A percentile compares a stretch with the other conserved stretches of the same genome.
Evolutionary conservation across 768 basidiomycete species (phyloP).

Genomic region (Tricholoma bakamatsutake): DNA sequence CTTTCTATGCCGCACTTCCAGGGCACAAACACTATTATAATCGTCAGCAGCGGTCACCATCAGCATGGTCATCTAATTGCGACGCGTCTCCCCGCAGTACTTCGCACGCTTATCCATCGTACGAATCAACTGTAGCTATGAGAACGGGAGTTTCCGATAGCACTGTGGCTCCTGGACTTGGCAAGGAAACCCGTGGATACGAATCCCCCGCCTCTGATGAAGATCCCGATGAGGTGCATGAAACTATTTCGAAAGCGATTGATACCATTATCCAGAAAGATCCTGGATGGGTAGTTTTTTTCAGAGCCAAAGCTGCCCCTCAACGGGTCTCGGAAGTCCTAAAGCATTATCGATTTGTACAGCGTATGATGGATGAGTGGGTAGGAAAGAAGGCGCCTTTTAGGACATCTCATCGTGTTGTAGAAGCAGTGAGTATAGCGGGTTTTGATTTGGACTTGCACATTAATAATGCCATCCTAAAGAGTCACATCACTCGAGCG

Average conservation of each 20-base stretch:
- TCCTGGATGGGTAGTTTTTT: slow-evolving; percentile 39
- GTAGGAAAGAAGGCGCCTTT: slow-evolving; percentile 38
- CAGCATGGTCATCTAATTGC: not conserved
- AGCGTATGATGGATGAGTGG: slow-evolving; percentile 41
- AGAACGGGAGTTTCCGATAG: not conserved
- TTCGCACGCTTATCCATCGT: not conserved
- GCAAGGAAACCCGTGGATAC: slow-evolving; percentile 9
- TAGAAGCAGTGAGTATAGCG: slow-evolving; percentile 39
- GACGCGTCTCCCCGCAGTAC: not conserved
- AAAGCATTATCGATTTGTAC: slow-evolving; percentile 47
- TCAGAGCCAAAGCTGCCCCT: slow-evolving; percentile 33
- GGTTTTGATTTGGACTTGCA: not conserved
- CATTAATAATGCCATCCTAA: not conserved
- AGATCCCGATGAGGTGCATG: slow-evolving; percentile 33
- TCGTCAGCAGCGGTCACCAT: not conserved
- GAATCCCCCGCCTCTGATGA: slow-evolving; percentile 28
- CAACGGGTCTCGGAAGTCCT: slow-evolving; percentile 36
- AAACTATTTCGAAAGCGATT: slow-evolving; percentile 38
- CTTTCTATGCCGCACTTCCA: not conserved
- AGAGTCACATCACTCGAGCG: slow-evolving; percentile 51
- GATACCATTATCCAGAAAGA: slow-evolving; percentile 38
- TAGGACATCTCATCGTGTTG: slow-evolving; percentile 24
- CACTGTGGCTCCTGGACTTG: not conserved
- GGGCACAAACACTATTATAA: not conserved
- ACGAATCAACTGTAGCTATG: not conserved